Evolutionary conservation across 139 green algal genomes (phyloP).

Genomic region (Micractinium sp.): DNA sequence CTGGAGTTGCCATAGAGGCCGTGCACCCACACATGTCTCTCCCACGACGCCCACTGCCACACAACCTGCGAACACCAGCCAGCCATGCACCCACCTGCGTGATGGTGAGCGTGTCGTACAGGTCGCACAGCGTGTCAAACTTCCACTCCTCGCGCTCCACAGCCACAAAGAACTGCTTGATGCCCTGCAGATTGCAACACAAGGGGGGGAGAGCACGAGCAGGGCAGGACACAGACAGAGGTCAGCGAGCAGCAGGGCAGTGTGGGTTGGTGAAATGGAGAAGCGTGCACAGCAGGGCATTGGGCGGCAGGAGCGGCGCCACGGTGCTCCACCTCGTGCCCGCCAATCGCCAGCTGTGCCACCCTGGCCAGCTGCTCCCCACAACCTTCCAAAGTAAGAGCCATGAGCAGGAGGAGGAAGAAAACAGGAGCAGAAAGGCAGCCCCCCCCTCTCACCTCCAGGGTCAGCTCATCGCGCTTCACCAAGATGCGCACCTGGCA

Average conservation of each 20-base stretch:
- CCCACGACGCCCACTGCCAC: too few species aligned
- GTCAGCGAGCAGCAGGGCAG: not conserved
- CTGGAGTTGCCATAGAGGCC: too few species aligned
- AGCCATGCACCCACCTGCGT: conserved; percentile 57
- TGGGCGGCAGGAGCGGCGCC: too few species aligned
- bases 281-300: not conserved
- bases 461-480: conserved; percentile 99
- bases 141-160: conserved; percentile 99
- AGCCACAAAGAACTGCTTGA: conserved; percentile 99
- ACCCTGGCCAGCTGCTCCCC: too few species aligned
- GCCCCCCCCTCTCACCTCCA: conserved; percentile 84
- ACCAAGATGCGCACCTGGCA: conserved; percentile 91
- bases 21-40: too few species aligned
- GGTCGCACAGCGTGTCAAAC: conserved; percentile 99
- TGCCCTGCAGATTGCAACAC: conserved; percentile 70
- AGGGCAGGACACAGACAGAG: not conserved
- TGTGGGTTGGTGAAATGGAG: too few species aligned
- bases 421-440: too few species aligned
- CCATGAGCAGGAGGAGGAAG: too few species aligned
- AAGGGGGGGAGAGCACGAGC: not conserved
- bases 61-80: not conserved
- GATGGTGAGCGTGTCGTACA: conserved; percentile 99
- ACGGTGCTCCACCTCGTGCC: too few species aligned
- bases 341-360: too few species aligned
- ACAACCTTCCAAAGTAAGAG: too few species aligned